These are phyloP conservation scores for Diaporthe sp. DNA, from an alignment of 2,329 filamentous ascomycete genomes.

Conservation along the genomic window DNA sequence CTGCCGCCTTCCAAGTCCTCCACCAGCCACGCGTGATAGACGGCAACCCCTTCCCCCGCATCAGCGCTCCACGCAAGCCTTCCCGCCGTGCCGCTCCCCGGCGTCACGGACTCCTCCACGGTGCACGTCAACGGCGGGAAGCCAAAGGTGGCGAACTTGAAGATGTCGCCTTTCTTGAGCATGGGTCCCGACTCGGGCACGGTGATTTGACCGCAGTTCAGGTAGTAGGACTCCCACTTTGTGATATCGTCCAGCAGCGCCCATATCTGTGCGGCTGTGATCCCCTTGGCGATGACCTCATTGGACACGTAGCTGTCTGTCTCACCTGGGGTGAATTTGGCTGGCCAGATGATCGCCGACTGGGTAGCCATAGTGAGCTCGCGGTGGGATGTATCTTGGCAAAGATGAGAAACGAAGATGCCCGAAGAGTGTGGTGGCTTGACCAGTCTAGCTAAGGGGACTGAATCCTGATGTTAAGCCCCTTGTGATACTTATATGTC, in stretches of 20 bases:
- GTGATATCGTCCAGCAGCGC: slow-evolving; percentile 45
- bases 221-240: slow-evolving; percentile 49
- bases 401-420: neutral
- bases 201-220: slow-evolving; percentile 45
- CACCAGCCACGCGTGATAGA: slow-evolving; percentile 49
- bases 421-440: neutral
- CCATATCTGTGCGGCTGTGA: slow-evolving; percentile 48
- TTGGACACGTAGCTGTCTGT: slow-evolving; percentile 51
- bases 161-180: slow-evolving; percentile 46
- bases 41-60: slow-evolving; percentile 43
- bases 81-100: slow-evolving; percentile 40
- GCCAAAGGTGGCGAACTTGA: slow-evolving; percentile 49
- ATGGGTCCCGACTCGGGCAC: slow-evolving; percentile 45
- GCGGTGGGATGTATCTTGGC: neutral
- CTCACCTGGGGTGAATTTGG: slow-evolving; percentile 46
- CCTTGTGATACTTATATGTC: neutral
- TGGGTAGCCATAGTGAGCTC: slow-evolving; percentile 29
- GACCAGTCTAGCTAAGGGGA: neutral
- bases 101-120: slow-evolving; percentile 45
- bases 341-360: slow-evolving; percentile 47
- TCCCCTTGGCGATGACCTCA: slow-evolving; percentile 47
- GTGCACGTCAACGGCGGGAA: slow-evolving; percentile 45
- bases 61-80: slow-evolving; percentile 47
- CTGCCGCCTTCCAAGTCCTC: slow-evolving; percentile 47
- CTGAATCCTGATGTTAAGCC: neutral